Evolutionary conservation across 2,329 filamentous ascomycete species (phyloP).

Genomic region (Fusarium napiforme): DNA sequence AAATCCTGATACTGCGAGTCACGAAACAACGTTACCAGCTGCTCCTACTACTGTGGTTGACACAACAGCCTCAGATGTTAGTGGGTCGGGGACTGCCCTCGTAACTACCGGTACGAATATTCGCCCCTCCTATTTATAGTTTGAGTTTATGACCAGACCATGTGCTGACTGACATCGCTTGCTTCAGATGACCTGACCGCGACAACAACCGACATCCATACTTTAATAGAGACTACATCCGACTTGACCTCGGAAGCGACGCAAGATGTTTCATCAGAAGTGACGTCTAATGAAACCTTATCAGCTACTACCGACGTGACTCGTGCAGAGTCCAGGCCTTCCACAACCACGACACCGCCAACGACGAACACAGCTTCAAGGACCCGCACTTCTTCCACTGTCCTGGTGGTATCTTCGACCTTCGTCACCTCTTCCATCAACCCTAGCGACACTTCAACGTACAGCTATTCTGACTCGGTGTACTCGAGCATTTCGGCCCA

Average conservation of each 20-base stretch:
- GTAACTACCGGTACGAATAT: constrained; percentile 39
- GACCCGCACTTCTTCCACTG: constrained; percentile 33
- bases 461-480: constrained; percentile 36
- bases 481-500: constrained; percentile 42
- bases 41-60: constrained; percentile 29
- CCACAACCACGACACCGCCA: constrained; percentile 26
- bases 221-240: constrained; percentile 33
- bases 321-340: constrained; percentile 11
- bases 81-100: constrained; percentile 32
- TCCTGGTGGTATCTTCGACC: constrained; percentile 33
- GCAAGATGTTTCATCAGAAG: constrained; percentile 24
- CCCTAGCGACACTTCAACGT: constrained; percentile 24
- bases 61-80: constrained; percentile 23
- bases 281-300: constrained; percentile 21
- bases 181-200: constrained; percentile 31
- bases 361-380: constrained; percentile 13
- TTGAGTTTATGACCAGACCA: constrained; percentile 21
- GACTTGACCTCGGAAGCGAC: constrained; percentile 28
- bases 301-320: constrained; percentile 20
- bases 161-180: constrained; percentile 26
- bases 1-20: constrained; percentile 24
- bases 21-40: constrained; percentile 29
- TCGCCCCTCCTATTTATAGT: constrained; percentile 21
- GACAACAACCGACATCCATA: constrained; percentile 28
- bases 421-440: constrained; percentile 35